phyloP scores from a whole-genome alignment of 1,284 basidiomycete genomes.

The Cutaneotrichosporon sp. region DNA sequence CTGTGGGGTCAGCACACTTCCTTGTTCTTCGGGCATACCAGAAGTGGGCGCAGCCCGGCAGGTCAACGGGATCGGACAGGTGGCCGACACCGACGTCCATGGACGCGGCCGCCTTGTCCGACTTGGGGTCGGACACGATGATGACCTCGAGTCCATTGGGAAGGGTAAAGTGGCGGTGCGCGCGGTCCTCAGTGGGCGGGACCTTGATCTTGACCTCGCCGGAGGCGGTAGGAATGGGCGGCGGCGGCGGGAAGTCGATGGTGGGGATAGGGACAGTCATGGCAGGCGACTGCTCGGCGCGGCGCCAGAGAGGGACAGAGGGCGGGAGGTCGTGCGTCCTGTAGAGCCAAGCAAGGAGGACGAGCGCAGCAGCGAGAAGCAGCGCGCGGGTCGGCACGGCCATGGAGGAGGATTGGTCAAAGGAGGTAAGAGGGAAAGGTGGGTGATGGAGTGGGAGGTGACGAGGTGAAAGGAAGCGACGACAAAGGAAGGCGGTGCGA shows the following conservation, averaged over 20 bases:
- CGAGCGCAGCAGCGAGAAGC: neutral
- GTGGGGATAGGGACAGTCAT: conserved; percentile 9
- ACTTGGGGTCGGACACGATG: conserved; percentile 79
- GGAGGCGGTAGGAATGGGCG: conserved; percentile 40
- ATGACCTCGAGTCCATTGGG: conserved; percentile 86
- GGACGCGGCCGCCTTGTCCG: conserved; percentile 94
- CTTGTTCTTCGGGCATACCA: conserved; percentile 33
- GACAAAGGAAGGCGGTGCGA: neutral
- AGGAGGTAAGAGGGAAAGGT: no score
- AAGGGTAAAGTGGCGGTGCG: conserved; percentile 76
- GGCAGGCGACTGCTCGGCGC: neutral
- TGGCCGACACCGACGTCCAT: conserved; percentile 96
- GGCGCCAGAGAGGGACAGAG: neutral
- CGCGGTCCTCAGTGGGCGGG: conserved; percentile 69
- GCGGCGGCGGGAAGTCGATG: conserved; percentile 34
- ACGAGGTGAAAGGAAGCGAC: neutral
- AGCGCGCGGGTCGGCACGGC: conserved; percentile 1
- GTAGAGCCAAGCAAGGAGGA: conserved; percentile 6
- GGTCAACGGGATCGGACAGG: conserved; percentile 82
- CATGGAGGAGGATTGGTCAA: neutral
- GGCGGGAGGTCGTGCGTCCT: conserved; percentile 5
- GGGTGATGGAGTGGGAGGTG: neutral
- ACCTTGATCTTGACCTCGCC: conserved; percentile 60
- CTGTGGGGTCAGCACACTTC: conserved; percentile 58
- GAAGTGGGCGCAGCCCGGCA: conserved; percentile 54